Evolutionary conservation across 768 basidiomycete genomes (phyloP), one percentile per base, ranked within the genome.

Genomic region (Lentinula guzmanii): DNA sequence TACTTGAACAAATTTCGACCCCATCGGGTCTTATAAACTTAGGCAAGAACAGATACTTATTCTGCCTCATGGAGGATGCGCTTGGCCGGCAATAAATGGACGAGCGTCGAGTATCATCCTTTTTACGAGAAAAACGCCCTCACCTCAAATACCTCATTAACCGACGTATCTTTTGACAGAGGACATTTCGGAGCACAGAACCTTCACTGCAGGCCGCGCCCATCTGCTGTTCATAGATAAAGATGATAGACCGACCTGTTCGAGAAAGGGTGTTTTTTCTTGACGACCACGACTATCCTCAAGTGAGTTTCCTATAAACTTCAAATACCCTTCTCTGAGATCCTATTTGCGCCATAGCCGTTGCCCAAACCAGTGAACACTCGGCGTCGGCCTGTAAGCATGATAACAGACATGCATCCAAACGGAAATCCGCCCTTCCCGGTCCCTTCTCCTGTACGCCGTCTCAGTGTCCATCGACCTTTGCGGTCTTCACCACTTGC

Each of bases 401-500:
- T 52, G 28, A 52, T 52, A 35, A 8, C 34, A 5, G 15, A 15
- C 31, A 52, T 52, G 33, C 51, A 52, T 4, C 9, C 51, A 10
- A 52, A 52, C 34, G 51, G 18, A 33, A 33, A 33, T 31, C 8
- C 39, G 5, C 7, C 56, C 21, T 58, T 28, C 24, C 51, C 51
- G 16, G 13, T 18, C 13, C n/a, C 52, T 16, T 53, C 53, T 41
- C 18, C 53, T 13, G n/a, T 46, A 11, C 58, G 42, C 15, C 58
- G 45, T 15, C 54, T 16, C 54, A 56, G 54, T 21, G 54, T 56
- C 37, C 54, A 24, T 11, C 58, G 58, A 28, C 58, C 58, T 10
- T 37, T 59, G 34, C 58, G 58, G 9, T 59, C 58, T 21, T 59
- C 58, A 34, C 58, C 58, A 9, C 48, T 59, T 33, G 42, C 58